Evolutionary conservation across 2,329 filamentous ascomycete species (phyloP).

Genomic region (Talaromyces sp.): DNA sequence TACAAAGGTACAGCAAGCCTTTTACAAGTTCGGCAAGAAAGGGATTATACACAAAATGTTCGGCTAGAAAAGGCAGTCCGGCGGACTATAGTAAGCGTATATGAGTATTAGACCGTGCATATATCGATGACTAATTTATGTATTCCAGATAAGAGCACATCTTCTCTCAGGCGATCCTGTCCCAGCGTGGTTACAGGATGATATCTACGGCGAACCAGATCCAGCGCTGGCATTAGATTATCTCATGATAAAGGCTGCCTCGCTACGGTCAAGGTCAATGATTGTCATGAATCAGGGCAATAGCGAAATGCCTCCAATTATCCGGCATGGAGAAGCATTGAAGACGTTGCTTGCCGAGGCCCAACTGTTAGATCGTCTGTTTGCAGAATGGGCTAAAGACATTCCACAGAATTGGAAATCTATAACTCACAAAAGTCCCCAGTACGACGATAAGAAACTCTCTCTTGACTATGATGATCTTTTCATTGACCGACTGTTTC

Average conservation of each 20-base stretch:
- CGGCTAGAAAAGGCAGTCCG: constrained; percentile 19
- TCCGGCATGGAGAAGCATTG: neutral
- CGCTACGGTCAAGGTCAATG: constrained; percentile 12
- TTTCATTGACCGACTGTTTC: neutral
- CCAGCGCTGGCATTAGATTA: constrained; percentile 1
- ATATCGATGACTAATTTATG: neutral
- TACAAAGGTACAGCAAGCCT: constrained; percentile 23
- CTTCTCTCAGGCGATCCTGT: neutral
- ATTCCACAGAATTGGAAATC: neutral
- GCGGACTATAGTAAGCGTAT: constrained; percentile 19
- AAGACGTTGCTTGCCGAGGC: neutral
- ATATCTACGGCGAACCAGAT: neutral
- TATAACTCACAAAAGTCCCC: neutral
- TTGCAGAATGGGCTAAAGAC: neutral
- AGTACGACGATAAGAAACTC: neutral
- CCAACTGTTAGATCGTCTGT: neutral
- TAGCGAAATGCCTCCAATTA: neutral
- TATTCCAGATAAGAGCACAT: constrained; percentile 4
- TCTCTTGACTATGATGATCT: neutral
- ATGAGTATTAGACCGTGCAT: neutral
- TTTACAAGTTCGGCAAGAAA: constrained; percentile 20
- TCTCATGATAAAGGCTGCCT: constrained; percentile 6
- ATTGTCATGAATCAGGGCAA: neutral
- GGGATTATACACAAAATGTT: constrained; percentile 13
- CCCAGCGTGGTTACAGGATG: neutral